Base-by-base conservation (phyloP, 2,329 filamentous ascomycete genomes). In the Eutypa lata region DNA sequence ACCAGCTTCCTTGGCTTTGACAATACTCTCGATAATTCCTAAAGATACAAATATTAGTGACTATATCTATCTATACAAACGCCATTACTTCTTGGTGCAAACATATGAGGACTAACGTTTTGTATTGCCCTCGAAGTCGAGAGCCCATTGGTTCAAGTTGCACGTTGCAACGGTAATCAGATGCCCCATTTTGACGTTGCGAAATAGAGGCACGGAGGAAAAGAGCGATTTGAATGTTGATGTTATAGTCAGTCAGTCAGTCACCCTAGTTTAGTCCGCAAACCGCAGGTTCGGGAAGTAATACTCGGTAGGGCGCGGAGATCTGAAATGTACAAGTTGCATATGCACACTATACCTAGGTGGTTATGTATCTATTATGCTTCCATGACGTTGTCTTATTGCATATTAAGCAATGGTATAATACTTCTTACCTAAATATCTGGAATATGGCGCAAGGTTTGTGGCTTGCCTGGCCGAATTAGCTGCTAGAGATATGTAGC, bases 1-100 rank as follows among this genome's bases (percentile, higher is more conserved):
- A 18, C 81, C 79, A 2, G 72, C 73, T 19, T 68, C 72, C 63
- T 86, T 86, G 42, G 83, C 82, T 37, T 66, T 67, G 24, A 71
- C 74, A 52, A 87, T 82, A 56, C 78, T 81, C 62, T 84, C 75
- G 49, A 84, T 76, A 55, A 87, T 87, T n/a, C 85, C 74, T 51
- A 21, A 8, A 24, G 21, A 22, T 77, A 72, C 2, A 74, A 69
- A 63, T 87, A 88, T 42, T 83, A 66, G 21, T 55, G 45, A 53
- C 43, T 45, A 21, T 24, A 19, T 7, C 24, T 3, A 28, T 22
- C 10, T 33, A 10, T 21, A 28, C 21, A 44, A 51, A 42, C 14
- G 33, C 2, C 42, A 13, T 21, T 14, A 18, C 18, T 4, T 35
- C 49, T 28, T 24, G 18, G 21, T 11, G 21, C 28, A 49, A 19